A percentile compares a stretch with the other conserved stretches of the same genome.
Conservation (phyloP, 148 eudicot genomes). For the Heliamphora exappendiculata region DNA sequence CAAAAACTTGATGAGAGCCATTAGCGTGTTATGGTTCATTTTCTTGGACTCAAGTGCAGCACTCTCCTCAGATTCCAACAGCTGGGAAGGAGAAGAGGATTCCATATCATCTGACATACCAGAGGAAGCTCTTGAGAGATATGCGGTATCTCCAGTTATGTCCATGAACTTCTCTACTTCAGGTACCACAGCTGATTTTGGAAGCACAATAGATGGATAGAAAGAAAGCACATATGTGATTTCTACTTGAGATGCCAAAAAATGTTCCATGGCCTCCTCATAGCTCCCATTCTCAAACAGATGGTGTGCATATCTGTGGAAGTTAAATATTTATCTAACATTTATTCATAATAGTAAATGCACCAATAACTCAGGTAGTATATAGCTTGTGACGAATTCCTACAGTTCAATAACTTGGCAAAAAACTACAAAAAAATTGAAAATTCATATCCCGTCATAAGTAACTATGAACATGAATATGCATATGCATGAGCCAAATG, state of each 20-base stretch:
- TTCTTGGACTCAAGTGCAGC: conserved; percentile 75
- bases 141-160: conserved; percentile 50
- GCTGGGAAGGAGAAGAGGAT: conserved; percentile 35
- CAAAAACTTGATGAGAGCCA: conserved; percentile 88
- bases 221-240: conserved; percentile 85
- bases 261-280: conserved; percentile 98
- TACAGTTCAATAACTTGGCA: neutral
- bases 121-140: conserved; percentile 72
- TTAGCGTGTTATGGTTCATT: conserved; percentile 84
- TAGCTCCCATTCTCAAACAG: conserved; percentile 93
- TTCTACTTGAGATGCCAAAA: conserved; percentile 89
- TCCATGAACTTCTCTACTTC: conserved; percentile 78
- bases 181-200: conserved; percentile 58
- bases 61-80: conserved; percentile 49
- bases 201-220: conserved; percentile 76
- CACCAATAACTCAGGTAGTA: neutral
- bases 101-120: conserved; percentile 89
- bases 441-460: neutral
- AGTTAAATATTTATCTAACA: neutral
- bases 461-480: neutral
- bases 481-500: neutral
- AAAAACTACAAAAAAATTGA: neutral
- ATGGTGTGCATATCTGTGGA: conserved; percentile 83
- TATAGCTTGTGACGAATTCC: conserved; percentile 6
- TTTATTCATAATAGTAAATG: neutral